A percentile compares a stretch with the other conserved stretches of the same genome.
phyloP scores from a whole-genome alignment of 192 early-diverging fungal genomes.

The Dispira parvispora region DNA sequence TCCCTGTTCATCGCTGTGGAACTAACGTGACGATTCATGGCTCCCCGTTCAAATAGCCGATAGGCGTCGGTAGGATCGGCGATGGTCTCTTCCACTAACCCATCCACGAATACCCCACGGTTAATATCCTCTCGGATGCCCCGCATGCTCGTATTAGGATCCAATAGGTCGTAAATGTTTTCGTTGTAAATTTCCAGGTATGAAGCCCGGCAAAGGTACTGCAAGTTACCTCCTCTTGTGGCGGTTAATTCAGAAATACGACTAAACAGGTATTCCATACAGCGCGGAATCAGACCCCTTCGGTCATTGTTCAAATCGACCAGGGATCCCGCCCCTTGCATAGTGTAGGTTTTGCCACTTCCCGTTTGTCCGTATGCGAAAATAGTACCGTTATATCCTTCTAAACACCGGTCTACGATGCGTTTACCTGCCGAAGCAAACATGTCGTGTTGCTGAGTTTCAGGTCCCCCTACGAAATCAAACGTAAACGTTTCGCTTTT shows the following conservation, averaged over 20 bases:
- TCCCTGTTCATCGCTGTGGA: conserved; percentile 71
- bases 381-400: conserved; percentile 58
- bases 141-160: conserved; percentile 34
- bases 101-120: conserved; percentile 45
- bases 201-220: conserved; percentile 67
- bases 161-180: conserved; percentile 72
- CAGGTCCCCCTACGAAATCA: conserved; percentile 41
- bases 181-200: conserved; percentile 95
- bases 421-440: conserved; percentile 35
- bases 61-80: conserved; percentile 41
- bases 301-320: conserved; percentile 46
- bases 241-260: conserved; percentile 32
- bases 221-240: conserved; percentile 28
- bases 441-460: conserved; percentile 30
- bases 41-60: conserved; percentile 41
- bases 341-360: conserved; percentile 59
- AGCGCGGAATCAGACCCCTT: conserved; percentile 43
- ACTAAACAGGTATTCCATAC: conserved; percentile 41
- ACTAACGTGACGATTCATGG: conserved; percentile 49
- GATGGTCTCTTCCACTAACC: conserved; percentile 44
- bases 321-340: conserved; percentile 69
- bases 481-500: conserved; percentile 46
- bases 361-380: conserved; percentile 62
- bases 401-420: conserved; percentile 45
- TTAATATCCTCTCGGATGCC: conserved; percentile 50